Evolutionary conservation across 805 yeast genomes (phyloP).

Genomic region (Saturnispora hagleri): DNA sequence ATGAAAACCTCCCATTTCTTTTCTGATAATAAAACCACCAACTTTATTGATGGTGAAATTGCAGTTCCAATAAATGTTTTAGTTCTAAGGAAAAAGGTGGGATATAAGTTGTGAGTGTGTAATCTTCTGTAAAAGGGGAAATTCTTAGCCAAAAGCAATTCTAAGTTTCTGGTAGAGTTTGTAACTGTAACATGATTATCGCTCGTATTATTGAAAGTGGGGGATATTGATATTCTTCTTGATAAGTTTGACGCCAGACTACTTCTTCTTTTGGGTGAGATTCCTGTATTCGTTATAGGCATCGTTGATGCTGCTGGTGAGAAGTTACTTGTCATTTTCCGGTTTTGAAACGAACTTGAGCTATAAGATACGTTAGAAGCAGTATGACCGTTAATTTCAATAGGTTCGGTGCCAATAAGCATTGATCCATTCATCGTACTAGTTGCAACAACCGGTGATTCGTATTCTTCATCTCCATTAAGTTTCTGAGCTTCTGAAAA

Average conservation of each 20-base stretch:
- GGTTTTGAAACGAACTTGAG: not conserved
- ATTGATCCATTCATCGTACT: not conserved
- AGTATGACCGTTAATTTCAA: not conserved
- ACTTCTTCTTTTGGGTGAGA: not conserved
- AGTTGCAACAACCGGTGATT: not conserved
- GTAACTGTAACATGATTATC: conserved; percentile 1
- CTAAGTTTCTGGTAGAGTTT: conserved; percentile 31
- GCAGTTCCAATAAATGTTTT: conserved; percentile 47
- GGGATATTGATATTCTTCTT: conserved; percentile 17
- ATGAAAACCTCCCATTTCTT: conserved; percentile 66
- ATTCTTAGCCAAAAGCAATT: conserved; percentile 62
- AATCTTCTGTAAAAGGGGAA: conserved; percentile 73
- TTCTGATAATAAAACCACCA: conserved; percentile 57
- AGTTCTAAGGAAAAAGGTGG: conserved; percentile 38
- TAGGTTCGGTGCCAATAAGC: not conserved
- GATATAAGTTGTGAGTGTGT: conserved; percentile 43
- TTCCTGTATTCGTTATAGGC: not conserved
- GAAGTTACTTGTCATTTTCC: not conserved
- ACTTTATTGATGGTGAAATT: conserved; percentile 53
- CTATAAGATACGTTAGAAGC: not conserved
- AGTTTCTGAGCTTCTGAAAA: conserved; percentile 22
- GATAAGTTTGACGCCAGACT: conserved; percentile 15
- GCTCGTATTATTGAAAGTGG: conserved; percentile 10
- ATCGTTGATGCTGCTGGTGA: not conserved
- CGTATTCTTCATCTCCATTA: not conserved